Evolutionary conservation across 31 red algal species (phyloP), one percentile per base, ranked within the genome.

Genomic region (Bonnemaisonia californica): DNA sequence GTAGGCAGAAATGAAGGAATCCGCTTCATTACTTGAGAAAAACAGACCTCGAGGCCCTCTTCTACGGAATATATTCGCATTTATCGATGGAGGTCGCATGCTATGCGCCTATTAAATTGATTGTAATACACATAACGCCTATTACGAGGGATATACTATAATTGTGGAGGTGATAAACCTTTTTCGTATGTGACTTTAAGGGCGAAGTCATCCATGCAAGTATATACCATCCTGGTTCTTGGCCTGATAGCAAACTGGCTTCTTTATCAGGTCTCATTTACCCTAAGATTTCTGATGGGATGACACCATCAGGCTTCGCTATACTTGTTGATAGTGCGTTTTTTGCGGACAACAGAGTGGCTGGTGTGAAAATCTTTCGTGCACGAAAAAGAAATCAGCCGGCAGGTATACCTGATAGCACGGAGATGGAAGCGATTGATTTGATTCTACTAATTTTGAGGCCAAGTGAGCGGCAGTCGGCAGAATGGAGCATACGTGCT

Each of bases 401-500:
- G 40, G 24, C 12, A 4, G 11, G 30, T 21, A 72, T 72, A 26
- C 37, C 38, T 2, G 38, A 72, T 3, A 47, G 38, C 2, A 2
- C 18, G 24, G 69, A 72, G 26, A 34, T 72, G 3, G 69, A 5
- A 19, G 69, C 69, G 2, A 72, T 75, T 5, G 71, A 75, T 24
- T 2, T 57, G 9, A 33, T 75, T 42, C 11, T 75, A 1, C 76
- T 63, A 34, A 29, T 2, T 23, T 9, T 79, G 8, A 42, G 62
- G 58, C 40, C 57, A 16, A 79, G 57, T 34, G 76, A 79, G 48
- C 4, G 71, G 47, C n/a, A 75, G 13, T 54, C 42, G 29, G 71
- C 71, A 2, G 71, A 75, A 27, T 75, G 71, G 55, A 57, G 31
- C 31, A 12, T 4, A 32, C 41, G 45, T 11, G 45, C 45, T 51